These are phyloP conservation scores for Pezicula carpinea DNA, from an alignment of 2,329 filamentous ascomycete genomes.

Conservation along the genomic window DNA sequence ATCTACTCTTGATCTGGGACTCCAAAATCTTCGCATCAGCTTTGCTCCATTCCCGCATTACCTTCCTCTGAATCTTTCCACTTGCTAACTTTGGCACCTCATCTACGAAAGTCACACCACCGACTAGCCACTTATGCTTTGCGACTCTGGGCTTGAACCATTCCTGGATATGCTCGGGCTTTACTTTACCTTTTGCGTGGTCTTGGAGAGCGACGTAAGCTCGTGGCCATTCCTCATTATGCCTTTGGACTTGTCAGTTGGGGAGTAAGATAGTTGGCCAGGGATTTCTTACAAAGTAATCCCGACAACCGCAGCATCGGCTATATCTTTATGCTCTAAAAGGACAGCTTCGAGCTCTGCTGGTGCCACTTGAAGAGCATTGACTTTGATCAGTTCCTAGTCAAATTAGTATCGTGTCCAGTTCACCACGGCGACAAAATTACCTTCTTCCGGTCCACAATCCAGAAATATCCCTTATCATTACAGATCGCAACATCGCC, in stretches of 20 bases:
- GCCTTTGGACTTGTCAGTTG: constrained; percentile 20
- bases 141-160: constrained; percentile 41
- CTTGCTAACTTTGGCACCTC: constrained; percentile 52
- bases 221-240: constrained; percentile 46
- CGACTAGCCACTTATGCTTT: constrained; percentile 47
- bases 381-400: constrained; percentile 55
- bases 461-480: constrained; percentile 42
- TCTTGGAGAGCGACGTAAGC: constrained; percentile 48
- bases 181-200: constrained; percentile 38
- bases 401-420: neutral
- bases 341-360: constrained; percentile 51
- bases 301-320: constrained; percentile 51
- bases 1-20: constrained; percentile 11
- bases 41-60: constrained; percentile 53
- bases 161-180: constrained; percentile 46
- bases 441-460: constrained; percentile 51
- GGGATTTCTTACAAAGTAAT: constrained; percentile 37
- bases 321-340: constrained; percentile 45
- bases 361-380: constrained; percentile 55
- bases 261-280: neutral
- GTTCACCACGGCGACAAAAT: neutral
- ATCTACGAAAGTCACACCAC: constrained; percentile 49
- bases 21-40: constrained; percentile 38
- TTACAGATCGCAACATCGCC: constrained; percentile 51
- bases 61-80: constrained; percentile 54